Base-by-base conservation (phyloP, 1,139 yeast species). In the Lodderomyces pseudojiufengensis region DNA sequence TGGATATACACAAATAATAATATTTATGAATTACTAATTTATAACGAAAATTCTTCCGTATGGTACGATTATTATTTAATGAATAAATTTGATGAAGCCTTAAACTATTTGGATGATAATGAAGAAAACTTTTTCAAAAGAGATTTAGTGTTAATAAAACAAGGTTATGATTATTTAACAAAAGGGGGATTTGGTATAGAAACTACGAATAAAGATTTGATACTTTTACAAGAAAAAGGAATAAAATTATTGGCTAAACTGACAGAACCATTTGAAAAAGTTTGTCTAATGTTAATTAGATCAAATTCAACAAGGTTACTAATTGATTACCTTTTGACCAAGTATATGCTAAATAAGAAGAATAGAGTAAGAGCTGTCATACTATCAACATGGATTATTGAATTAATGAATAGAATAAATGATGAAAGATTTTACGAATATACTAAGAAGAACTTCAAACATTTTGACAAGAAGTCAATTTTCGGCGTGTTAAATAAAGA, bases 301-400 rank as follows among this genome's bases (percentile, higher is more conserved):
- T 27, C 43, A 6, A 27, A 36, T 18, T 20, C 41, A 7, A 29
- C 36, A 31, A 51, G 48, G 25, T 46, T 69, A 13, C 56, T 90
- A 29, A 62, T 79, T 32, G 72, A 67, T 33, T 86, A 84, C 48
- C 63, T 90, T 15, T 47, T 61, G 3, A 61, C 70, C 1, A 83
- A 85, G 47, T 67, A 84, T 34, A 56, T 30, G 36, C 46, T 45
- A 42, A 73, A 46, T 49, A 67, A 41, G 55, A 59, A 54, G 12
- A 63, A 61, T 39, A 59, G 63, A 29, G 73, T 84, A 52, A 84
- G 83, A 49, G 60, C 73, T 25, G 65, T 73, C 0, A 70, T 87
- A 39, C 56, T 90, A n/a, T 78, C 90, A 0, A 76, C 84, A 40
- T 90, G 97, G 96, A 76, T 90, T 27, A 72, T 86, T 5, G 94